Evolutionary conservation across 2,329 filamentous ascomycete species (phyloP).

Genomic region (Phoma sp.): DNA sequence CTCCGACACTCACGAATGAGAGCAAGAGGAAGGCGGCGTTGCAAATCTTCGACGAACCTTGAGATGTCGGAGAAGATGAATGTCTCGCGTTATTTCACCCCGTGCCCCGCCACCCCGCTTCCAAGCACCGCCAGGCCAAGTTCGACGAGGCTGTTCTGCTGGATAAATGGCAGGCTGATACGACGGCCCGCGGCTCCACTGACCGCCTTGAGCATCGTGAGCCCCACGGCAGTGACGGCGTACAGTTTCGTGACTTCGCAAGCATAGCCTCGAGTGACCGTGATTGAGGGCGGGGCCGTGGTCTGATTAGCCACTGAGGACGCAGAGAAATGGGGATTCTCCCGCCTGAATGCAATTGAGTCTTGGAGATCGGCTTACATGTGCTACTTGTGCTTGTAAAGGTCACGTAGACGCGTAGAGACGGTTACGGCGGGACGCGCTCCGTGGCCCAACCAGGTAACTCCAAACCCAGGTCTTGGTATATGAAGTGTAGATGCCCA

Average conservation of each 20-base stretch:
- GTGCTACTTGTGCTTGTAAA: constrained; percentile 28
- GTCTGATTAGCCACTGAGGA: constrained; percentile 28
- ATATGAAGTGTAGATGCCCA: constrained; percentile 44
- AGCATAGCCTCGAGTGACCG: constrained; percentile 23
- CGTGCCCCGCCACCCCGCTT: constrained; percentile 26
- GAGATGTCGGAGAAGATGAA: constrained; percentile 13
- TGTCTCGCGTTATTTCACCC: constrained; percentile 25
- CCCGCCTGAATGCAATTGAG: constrained; percentile 26
- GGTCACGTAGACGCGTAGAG: constrained; percentile 38
- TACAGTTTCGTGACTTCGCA: constrained; percentile 31
- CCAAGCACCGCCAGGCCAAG: constrained; percentile 8
- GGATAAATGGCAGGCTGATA: constrained; percentile 44
- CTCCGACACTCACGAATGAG: constrained; percentile 26
- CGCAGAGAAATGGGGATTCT: constrained; percentile 29
- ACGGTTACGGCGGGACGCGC: constrained; percentile 48
- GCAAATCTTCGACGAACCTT: not conserved
- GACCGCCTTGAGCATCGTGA: constrained; percentile 42
- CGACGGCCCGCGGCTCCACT: constrained; percentile 47
- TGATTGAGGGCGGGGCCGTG: constrained; percentile 26
- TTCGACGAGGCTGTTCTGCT: constrained; percentile 14
- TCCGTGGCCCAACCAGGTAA: constrained; percentile 39
- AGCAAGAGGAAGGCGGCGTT: constrained; percentile 17
- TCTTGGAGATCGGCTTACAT: constrained; percentile 27
- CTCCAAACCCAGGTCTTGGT: constrained; percentile 23
- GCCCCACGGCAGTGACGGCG: constrained; percentile 40